These are phyloP conservation scores for Backusella luteola DNA, from an alignment of 192 early-diverging fungal species.

Conservation along the genomic window DNA sequence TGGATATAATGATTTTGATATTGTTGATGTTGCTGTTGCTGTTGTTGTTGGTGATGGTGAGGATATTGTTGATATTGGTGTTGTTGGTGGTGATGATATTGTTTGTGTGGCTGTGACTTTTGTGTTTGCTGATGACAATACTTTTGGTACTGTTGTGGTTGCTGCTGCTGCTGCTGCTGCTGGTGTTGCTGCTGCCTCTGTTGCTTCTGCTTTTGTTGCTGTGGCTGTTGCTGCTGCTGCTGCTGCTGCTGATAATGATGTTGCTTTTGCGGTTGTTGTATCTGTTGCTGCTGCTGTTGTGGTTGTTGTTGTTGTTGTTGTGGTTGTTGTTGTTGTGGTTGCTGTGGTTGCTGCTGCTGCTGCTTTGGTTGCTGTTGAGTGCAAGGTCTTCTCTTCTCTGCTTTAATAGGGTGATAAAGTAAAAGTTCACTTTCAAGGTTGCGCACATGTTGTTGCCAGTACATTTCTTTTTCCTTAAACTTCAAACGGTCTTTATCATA, in stretches of 20 bases:
- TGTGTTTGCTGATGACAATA: neutral
- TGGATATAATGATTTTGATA: neutral
- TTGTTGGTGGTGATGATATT: neutral
- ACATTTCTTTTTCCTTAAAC: neutral
- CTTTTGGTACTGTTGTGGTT: neutral
- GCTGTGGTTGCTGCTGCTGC: neutral
- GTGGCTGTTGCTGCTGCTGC: neutral
- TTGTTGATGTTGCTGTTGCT: neutral
- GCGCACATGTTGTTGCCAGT: neutral
- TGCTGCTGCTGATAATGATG: neutral
- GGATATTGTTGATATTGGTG: neutral
- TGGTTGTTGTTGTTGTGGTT: neutral
- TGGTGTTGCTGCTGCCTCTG: neutral
- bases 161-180: neutral
- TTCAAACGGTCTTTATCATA: conserved; percentile 7
- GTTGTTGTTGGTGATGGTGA: neutral
- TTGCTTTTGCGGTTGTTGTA: neutral
- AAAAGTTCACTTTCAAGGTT: neutral
- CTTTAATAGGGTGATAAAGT: neutral
- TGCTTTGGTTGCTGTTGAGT: neutral
- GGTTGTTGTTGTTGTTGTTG: neutral
- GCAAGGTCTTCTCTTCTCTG: neutral
- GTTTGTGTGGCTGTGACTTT: neutral
- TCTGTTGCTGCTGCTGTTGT: neutral
- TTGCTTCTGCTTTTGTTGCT: no score